These are phyloP conservation scores for Acanthamoeba sp. DNA, from an alignment of 208 protist species.

Conservation along the genomic window DNA sequence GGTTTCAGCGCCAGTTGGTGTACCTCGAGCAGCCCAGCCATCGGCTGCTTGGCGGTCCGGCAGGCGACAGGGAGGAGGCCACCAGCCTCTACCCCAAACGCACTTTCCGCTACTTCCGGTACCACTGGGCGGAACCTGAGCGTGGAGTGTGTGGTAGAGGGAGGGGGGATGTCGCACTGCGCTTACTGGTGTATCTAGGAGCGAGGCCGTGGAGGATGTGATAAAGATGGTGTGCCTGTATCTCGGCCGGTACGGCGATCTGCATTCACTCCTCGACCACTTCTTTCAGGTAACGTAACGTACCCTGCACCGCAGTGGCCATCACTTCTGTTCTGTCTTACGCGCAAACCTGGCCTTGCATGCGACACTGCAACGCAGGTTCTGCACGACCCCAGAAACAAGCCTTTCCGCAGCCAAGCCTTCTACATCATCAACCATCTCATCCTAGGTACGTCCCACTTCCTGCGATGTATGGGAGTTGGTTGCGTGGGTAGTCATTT, in stretches of 20 bases:
- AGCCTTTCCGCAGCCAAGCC: conserved; percentile 19
- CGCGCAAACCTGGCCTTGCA: too few species aligned
- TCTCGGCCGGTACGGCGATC: conserved; percentile 35
- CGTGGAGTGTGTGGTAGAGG: not conserved
- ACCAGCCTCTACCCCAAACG: conserved; percentile 21
- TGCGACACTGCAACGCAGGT: not conserved
- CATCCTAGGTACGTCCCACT: not conserved
- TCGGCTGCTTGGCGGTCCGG: not conserved
- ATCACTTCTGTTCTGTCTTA: too few species aligned
- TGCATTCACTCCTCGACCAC: conserved; percentile 46
- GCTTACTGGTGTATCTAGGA: not conserved
- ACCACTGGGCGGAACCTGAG: not conserved
- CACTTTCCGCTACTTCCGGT: conserved; percentile 52
- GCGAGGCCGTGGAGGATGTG: conserved; percentile 7
- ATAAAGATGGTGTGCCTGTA: not conserved
- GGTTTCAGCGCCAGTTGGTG: conserved; percentile 44
- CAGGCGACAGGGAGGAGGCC: not conserved
- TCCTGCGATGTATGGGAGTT: not conserved
- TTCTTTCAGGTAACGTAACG: conserved; percentile 2
- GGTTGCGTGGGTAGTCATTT: not conserved
- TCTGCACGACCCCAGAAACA: conserved; percentile 26
- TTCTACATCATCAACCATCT: conserved; percentile 52
- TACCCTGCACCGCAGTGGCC: not conserved
- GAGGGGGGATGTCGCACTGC: not conserved
- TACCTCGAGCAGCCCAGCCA: not conserved